phyloP scores from a whole-genome alignment of 257 asterid genomes.

The Thymus quinquecostatus region DNA sequence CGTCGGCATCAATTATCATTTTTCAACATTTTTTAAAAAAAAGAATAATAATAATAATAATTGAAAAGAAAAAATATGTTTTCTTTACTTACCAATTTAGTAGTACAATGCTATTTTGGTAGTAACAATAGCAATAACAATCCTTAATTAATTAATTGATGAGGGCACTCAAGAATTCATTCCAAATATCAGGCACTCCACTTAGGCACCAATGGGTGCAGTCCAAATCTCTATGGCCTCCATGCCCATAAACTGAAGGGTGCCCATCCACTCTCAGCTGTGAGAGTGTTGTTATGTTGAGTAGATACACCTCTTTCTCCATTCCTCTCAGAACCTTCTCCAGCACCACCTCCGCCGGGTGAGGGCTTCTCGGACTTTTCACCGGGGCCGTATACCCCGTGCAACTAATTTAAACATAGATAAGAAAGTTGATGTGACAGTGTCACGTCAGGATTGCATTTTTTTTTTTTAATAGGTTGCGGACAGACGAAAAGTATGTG shows the following conservation, averaged over 20 bases:
- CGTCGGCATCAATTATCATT: no score
- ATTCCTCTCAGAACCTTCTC: constrained; percentile 38
- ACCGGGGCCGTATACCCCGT: constrained; percentile 32
- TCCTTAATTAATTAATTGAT: constrained; percentile 1
- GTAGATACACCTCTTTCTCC: constrained; percentile 38
- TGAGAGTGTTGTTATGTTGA: constrained; percentile 34
- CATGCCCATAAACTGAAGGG: constrained; percentile 47
- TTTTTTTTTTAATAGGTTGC: no score
- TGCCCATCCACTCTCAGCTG: constrained; percentile 50
- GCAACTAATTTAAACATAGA: constrained; percentile 21
- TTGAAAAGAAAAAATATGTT: no score
- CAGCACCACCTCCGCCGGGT: constrained; percentile 41
- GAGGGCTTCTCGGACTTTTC: constrained; percentile 36
- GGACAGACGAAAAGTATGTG: no score
- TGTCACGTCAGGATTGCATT: no score
- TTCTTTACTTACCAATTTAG: no score
- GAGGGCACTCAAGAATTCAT: constrained; percentile 32
- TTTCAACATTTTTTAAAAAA: no score
- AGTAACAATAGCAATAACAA: no score
- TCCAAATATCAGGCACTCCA: constrained; percentile 54
- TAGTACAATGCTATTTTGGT: no score
- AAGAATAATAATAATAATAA: no score
- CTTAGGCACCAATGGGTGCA: constrained; percentile 56
- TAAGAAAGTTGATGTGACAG: no score
- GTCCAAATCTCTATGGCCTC: constrained; percentile 34